These are phyloP conservation scores for Fusarium stilboides DNA, from an alignment of 2,329 filamentous ascomycete species.

Conservation along the genomic window DNA sequence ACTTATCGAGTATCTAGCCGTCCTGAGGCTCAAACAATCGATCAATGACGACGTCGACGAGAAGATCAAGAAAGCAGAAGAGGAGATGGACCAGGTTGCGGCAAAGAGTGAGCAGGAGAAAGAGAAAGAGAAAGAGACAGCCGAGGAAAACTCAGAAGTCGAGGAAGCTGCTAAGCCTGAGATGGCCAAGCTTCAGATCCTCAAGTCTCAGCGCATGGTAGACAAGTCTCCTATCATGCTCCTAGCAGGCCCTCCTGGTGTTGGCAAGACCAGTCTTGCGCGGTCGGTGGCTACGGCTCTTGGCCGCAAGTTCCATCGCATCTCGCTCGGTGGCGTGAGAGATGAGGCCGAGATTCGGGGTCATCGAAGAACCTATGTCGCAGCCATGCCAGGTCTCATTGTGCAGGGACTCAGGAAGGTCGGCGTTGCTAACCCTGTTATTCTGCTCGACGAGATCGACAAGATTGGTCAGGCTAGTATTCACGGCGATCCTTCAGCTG, in stretches of 20 bases:
- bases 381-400: conserved; percentile 97
- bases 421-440: conserved; percentile 94
- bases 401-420: conserved; percentile 96
- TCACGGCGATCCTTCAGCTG: conserved; percentile 95
- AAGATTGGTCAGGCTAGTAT: conserved; percentile 93
- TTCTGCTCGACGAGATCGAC: conserved; percentile 97
- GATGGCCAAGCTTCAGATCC: conserved; percentile 77
- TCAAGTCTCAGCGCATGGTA: conserved; percentile 86
- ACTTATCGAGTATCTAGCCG: conserved; percentile 93
- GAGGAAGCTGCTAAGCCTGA: conserved; percentile 55
- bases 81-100: conserved; percentile 64
- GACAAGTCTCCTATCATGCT: conserved; percentile 98
- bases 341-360: conserved; percentile 98
- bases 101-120: conserved; percentile 40
- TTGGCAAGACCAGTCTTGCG: conserved; percentile 95
- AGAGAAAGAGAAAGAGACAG: conserved; percentile 36
- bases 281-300: conserved; percentile 93
- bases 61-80: conserved; percentile 79
- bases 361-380: conserved; percentile 95
- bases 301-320: conserved; percentile 95
- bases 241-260: conserved; percentile 92
- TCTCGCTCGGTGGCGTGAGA: conserved; percentile 94
- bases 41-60: conserved; percentile 87
- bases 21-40: conserved; percentile 94
- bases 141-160: conserved; percentile 44